Base-by-base conservation (phyloP, 495 filamentous ascomycete species). In the Baudoinia panamericana region DNA sequence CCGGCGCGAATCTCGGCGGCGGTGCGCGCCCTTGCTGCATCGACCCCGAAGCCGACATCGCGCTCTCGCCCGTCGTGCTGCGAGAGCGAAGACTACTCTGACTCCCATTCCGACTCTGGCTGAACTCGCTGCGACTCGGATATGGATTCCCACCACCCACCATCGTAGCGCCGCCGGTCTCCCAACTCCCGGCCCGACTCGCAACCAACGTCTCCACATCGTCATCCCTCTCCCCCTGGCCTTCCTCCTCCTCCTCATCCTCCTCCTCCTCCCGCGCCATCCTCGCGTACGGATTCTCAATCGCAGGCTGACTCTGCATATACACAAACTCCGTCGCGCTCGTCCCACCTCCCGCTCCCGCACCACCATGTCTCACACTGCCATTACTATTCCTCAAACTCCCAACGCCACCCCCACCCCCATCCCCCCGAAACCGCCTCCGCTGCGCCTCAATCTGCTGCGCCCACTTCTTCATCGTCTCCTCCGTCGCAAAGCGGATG, bases 391-490 rank as follows among this genome's bases (percentile, higher is more conserved):
- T 44, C 65, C 58, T 26, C 28, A 38, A 32, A 67, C 24, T 57
- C n/a, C n/a, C n/a, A n/a, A n/a, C n/a, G n/a, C n/a, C n/a, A n/a
- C n/a, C n/a, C n/a, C n/a, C n/a, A n/a, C n/a, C n/a, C 63, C 52
- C n/a, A 15, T 1, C 15, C 2, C 27, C 29, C 5, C 36, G 28
- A 23, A 36, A 45, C 13, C 19, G 20, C 19, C 35, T 5, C 12
- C 47, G 28, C 55, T 81, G 78, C 15, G 58, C 59, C 24, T 78
- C 73, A 10, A 82, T 61, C 15, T 72, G 68, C 0, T 56, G 62
- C 42, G 82, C 77, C 90, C 90, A 97, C 54, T 82, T 90, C 53
- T 80, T 85, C 79, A 96, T 87, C 12, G 65, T 73, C 39, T 90
- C 81, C 60, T 97, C 92, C 43, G 84, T 93, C 20, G 68, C 66